Evolutionary conservation across 805 yeast genomes (phyloP).

Genomic region (Metschnikowia amazonensis): DNA sequence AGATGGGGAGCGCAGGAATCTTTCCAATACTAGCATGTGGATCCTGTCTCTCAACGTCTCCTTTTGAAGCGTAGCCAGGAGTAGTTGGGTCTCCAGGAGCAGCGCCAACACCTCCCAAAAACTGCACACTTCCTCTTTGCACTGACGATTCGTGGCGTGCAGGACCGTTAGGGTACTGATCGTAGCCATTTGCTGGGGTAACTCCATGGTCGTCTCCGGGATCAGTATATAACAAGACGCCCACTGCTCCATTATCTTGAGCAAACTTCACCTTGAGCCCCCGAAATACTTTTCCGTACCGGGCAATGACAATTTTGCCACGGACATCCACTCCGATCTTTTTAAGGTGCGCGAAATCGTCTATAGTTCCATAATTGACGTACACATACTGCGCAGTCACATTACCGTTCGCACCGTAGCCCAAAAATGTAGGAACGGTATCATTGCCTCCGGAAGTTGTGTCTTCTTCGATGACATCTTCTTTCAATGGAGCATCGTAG

Average conservation of each 20-base stretch:
- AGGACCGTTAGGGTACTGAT: conserved; percentile 59
- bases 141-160: conserved; percentile 61
- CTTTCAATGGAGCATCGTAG: conserved; percentile 49
- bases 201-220: conserved; percentile 62
- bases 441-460: conserved; percentile 36
- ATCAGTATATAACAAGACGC: conserved; percentile 62
- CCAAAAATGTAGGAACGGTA: conserved; percentile 58
- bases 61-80: conserved; percentile 57
- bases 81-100: conserved; percentile 79
- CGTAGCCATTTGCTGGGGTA: conserved; percentile 52
- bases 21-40: conserved; percentile 45
- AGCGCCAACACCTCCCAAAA: conserved; percentile 44
- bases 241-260: conserved; percentile 57
- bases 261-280: conserved; percentile 62
- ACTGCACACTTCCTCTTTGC: conserved; percentile 59
- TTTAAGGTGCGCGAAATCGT: conserved; percentile 48
- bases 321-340: conserved; percentile 40
- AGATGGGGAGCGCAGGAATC: conserved; percentile 70
- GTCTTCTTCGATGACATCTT: conserved; percentile 44
- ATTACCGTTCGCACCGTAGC: conserved; percentile 62
- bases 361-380: conserved; percentile 55
- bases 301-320: conserved; percentile 57
- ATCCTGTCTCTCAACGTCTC: conserved; percentile 18
- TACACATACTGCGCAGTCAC: conserved; percentile 53
- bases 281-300: conserved; percentile 49